Conservation (phyloP, 2,329 filamentous ascomycete species). For the Pleoardoris graminearum region DNA sequence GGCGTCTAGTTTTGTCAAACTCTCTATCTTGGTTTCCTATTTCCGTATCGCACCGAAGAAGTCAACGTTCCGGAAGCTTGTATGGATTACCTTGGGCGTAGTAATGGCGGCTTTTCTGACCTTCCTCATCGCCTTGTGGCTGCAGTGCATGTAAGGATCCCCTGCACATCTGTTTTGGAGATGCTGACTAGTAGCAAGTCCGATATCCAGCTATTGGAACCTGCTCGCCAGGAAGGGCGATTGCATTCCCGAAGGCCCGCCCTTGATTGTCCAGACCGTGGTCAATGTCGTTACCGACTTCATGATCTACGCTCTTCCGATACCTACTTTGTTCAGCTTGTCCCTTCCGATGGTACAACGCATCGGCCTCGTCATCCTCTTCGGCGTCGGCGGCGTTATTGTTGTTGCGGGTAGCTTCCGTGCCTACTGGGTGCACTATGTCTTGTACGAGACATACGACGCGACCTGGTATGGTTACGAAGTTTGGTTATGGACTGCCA, state of each 20-base stretch:
- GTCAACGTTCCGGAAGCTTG: constrained; percentile 44
- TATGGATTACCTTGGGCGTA: constrained; percentile 42
- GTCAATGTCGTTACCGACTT: constrained; percentile 53
- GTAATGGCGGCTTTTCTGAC: constrained; percentile 41
- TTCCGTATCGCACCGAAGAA: constrained; percentile 46
- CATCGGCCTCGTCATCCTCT: constrained; percentile 49
- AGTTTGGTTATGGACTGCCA: constrained; percentile 49
- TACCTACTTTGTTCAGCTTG: constrained; percentile 52
- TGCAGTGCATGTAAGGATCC: constrained; percentile 42
- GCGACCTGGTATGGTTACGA: constrained; percentile 52
- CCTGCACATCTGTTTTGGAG: neutral
- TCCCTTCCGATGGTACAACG: constrained; percentile 50
- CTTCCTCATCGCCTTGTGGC: constrained; percentile 44
- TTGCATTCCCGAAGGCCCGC: constrained; percentile 52
- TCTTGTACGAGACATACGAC: constrained; percentile 50
- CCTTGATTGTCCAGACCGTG: constrained; percentile 48
- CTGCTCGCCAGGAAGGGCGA: constrained; percentile 41
- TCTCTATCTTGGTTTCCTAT: constrained; percentile 46
- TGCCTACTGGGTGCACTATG: constrained; percentile 53
- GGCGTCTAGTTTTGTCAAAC: constrained; percentile 44
- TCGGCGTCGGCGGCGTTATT: constrained; percentile 51
- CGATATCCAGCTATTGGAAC: constrained; percentile 52
- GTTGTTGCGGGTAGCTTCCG: constrained; percentile 52
- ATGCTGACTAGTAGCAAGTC: constrained; percentile 40
- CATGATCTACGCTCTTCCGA: constrained; percentile 51